A percentile compares a stretch with the other conserved stretches of the same genome.
phyloP scores from a whole-genome alignment of 192 early-diverging fungal genomes.

The Coemansia sp. region DNA sequence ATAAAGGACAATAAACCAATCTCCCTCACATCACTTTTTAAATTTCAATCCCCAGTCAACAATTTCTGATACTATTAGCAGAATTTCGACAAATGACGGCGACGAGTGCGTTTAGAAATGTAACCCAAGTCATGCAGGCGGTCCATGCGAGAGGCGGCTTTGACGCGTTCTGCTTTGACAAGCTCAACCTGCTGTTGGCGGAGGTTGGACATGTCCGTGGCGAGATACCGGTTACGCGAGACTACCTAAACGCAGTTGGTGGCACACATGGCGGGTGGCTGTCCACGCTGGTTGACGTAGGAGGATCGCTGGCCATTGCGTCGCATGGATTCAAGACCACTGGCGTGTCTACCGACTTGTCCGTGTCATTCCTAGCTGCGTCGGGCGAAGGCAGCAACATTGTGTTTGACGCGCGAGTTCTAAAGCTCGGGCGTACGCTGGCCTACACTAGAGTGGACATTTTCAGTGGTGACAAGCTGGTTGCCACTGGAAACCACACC shows the following conservation, averaged over 20 bases:
- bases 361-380: slow-evolving; percentile 50
- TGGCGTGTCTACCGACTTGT: slow-evolving; percentile 56
- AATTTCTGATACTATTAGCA: neutral
- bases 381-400: slow-evolving; percentile 48
- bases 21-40: neutral
- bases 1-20: neutral
- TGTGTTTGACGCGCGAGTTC: slow-evolving; percentile 45
- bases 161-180: slow-evolving; percentile 35
- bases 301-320: slow-evolving; percentile 55
- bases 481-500: slow-evolving; percentile 58
- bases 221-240: slow-evolving; percentile 29
- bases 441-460: slow-evolving; percentile 57
- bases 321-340: slow-evolving; percentile 42
- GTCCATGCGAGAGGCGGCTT: slow-evolving; percentile 26
- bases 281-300: slow-evolving; percentile 53
- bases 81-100: neutral
- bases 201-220: slow-evolving; percentile 41
- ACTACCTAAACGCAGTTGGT: slow-evolving; percentile 41
- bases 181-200: slow-evolving; percentile 43
- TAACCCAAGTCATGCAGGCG: slow-evolving; percentile 16
- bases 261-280: slow-evolving; percentile 60
- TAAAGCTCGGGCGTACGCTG: slow-evolving; percentile 53
- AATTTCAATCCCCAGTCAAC: neutral
- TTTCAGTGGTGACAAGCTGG: slow-evolving; percentile 39
- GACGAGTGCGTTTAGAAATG: slow-evolving; percentile 12